Conservation (phyloP, 495 filamentous ascomycete genomes). For the Venustampulla echinocandica region DNA sequence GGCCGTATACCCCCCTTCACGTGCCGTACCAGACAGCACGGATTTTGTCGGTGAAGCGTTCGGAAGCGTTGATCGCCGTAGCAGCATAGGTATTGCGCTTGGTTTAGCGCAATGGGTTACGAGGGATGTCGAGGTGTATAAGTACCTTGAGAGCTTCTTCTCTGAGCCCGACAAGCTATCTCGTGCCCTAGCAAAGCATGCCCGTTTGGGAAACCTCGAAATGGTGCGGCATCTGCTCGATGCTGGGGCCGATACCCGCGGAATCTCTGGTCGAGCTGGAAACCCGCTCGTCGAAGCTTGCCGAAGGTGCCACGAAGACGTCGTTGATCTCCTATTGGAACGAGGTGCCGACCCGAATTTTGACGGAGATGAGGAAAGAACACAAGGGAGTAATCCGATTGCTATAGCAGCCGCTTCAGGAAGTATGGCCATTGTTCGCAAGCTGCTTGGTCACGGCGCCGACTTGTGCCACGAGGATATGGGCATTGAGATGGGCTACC, state of each 20-base stretch:
- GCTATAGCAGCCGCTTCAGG: constrained; percentile 6
- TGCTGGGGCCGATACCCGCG: constrained; percentile 6
- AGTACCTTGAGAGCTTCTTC: constrained; percentile 10
- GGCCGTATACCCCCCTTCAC: constrained; percentile 15
- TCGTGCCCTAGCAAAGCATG: not conserved
- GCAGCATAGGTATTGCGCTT: not conserved
- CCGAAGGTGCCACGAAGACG: constrained; percentile 10
- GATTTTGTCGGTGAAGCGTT: constrained; percentile 9
- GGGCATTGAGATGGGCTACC: not conserved
- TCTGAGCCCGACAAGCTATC: not conserved
- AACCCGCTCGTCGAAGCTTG: constrained; percentile 8
- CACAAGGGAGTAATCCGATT: not conserved
- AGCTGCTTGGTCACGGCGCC: constrained; percentile 15
- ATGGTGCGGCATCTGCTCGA: constrained; percentile 12
- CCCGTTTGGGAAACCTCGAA: constrained; percentile 4
- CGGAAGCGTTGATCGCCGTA: constrained; percentile 1
- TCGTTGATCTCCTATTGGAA: constrained; percentile 5
- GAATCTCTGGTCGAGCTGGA: not conserved
- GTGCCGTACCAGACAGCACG: constrained; percentile 5
- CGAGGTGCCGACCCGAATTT: constrained; percentile 12
- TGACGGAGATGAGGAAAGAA: not conserved
- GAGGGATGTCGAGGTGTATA: constrained; percentile 1
- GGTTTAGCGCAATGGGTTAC: not conserved
- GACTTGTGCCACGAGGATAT: not conserved
- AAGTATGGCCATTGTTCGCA: constrained; percentile 13